phyloP scores from a whole-genome alignment of 345 rosid genomes.

The Eucalyptus decipiens region DNA sequence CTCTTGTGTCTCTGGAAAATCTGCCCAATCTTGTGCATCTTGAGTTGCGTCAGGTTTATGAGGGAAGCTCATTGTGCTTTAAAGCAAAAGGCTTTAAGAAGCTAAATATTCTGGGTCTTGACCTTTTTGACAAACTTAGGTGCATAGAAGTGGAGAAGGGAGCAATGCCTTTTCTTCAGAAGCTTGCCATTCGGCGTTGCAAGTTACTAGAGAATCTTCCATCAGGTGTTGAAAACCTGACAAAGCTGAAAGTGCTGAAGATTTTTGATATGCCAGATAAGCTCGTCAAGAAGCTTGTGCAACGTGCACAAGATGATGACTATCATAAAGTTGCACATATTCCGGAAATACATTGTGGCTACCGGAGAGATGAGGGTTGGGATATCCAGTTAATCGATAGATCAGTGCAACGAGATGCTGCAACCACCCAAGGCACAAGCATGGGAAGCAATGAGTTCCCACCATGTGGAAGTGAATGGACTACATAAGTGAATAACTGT shows the following conservation, averaged over 20 bases:
- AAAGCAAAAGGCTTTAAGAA: background rate
- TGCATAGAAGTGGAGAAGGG: background rate
- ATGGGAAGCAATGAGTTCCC: background rate
- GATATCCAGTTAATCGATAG: background rate
- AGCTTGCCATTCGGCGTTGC: background rate
- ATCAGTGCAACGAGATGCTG: background rate
- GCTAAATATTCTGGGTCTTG: accelerated
- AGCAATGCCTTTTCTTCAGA: background rate
- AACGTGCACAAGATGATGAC: background rate
- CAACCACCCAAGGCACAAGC: background rate
- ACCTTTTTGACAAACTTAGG: background rate
- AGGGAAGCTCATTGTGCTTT: background rate
- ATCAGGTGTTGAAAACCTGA: background rate
- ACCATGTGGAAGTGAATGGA: background rate
- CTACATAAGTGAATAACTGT: background rate
- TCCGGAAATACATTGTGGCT: background rate
- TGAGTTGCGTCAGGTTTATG: background rate
- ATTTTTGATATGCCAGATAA: accelerated
- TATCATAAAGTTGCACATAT: background rate
- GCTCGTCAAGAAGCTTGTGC: background rate
- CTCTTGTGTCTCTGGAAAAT: background rate
- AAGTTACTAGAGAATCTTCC: background rate
- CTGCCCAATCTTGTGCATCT: background rate
- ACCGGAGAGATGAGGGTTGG: background rate
- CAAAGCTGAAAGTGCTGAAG: background rate